Evolutionary conservation across 805 yeast species (phyloP).

Genomic region (Hemisphaericaspora nanyangensis): DNA sequence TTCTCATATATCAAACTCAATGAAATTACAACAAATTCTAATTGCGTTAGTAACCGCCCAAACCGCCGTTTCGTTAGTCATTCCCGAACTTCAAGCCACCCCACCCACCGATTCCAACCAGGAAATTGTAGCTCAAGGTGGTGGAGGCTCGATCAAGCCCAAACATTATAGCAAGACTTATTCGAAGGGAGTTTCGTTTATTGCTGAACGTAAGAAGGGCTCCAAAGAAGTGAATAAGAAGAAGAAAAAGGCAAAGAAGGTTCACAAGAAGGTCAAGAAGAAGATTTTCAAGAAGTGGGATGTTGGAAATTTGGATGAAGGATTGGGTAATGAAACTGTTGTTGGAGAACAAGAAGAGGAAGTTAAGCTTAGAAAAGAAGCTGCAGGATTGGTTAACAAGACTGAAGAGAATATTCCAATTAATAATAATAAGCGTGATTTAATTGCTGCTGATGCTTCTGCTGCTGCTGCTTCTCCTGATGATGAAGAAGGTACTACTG

Average conservation of each 20-base stretch:
- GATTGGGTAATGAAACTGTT: not conserved
- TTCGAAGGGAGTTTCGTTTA: slow-evolving; percentile 1
- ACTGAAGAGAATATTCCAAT: not conserved
- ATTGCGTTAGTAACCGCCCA: not conserved
- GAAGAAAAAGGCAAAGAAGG: slow-evolving; percentile 12
- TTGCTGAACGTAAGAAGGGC: slow-evolving; percentile 13
- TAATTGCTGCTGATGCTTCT: slow-evolving; percentile 3
- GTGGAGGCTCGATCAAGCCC: not conserved
- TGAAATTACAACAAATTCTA: not conserved
- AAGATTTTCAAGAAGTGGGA: slow-evolving; percentile 8
- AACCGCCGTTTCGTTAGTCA: not conserved
- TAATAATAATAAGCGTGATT: slow-evolving; percentile 2
- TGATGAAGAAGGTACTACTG: too few relatives aligned
- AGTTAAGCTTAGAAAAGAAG: not conserved
- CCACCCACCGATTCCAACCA: too few relatives aligned
- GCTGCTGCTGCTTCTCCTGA: too few relatives aligned
- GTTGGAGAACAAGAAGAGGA: not conserved
- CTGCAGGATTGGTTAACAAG: too few relatives aligned
- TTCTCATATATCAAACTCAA: not conserved
- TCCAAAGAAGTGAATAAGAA: slow-evolving; percentile 11
- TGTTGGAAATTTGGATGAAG: not conserved
- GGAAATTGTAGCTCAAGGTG: not conserved
- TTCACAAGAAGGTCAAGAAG: slow-evolving; percentile 19
- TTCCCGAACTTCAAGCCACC: too few relatives aligned
- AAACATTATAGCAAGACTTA: not conserved